Percentiles rank a stretch among this genome's conserved stretches.
phyloP scores from a whole-genome alignment of 2,329 filamentous ascomycete genomes.

The Fusarium citri region DNA sequence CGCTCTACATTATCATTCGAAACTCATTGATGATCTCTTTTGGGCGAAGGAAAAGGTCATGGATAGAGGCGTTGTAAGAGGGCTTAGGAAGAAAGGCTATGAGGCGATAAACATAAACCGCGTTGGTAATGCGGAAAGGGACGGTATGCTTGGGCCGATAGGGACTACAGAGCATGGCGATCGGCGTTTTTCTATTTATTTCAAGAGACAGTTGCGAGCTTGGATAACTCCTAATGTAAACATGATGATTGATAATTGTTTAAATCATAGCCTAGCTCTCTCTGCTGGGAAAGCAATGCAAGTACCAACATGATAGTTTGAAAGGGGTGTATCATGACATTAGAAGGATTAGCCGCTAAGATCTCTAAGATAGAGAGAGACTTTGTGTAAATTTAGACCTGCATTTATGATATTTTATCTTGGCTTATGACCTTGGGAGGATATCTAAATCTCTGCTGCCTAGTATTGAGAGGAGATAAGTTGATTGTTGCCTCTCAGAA shows the following conservation, averaged over 20 bases:
- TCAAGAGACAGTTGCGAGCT: background rate
- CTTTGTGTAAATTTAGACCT: background rate
- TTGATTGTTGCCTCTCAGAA: background rate
- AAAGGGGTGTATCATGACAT: background rate
- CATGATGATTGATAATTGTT: conserved; percentile 9
- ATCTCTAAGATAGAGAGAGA: background rate
- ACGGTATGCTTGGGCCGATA: background rate
- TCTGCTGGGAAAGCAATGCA: background rate
- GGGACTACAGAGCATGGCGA: conserved; percentile 6
- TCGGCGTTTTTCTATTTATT: background rate
- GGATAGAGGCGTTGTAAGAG: conserved; percentile 7
- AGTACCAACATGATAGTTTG: background rate
- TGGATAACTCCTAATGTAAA: conserved; percentile 13
- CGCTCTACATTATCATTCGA: background rate
- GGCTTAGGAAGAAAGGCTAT: background rate
- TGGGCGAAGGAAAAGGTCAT: background rate
- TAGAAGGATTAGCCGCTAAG: background rate
- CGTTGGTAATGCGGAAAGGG: background rate
- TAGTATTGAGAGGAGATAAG: background rate
- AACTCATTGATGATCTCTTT: background rate
- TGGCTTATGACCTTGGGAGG: background rate
- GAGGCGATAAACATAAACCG: background rate
- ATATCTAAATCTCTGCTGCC: background rate
- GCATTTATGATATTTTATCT: background rate
- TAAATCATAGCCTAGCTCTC: background rate